A percentile compares a stretch with the other conserved stretches of the same genome.
phyloP scores from a whole-genome alignment of 73 alveolate genomes.

The Paramecium biaurelia region DNA sequence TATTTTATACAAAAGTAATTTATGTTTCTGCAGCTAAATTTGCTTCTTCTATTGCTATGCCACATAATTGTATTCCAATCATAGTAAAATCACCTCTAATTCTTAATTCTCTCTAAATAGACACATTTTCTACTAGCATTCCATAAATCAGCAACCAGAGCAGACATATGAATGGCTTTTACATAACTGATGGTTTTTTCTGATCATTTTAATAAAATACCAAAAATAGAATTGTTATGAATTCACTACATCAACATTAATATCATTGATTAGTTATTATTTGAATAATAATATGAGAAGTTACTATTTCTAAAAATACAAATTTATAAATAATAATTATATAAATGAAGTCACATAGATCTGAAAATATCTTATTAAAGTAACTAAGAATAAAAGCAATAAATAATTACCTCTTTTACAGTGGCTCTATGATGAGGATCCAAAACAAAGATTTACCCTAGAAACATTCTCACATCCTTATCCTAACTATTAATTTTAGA shows the following conservation, averaged over 20 bases:
- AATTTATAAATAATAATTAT: background rate
- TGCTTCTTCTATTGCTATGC: background rate
- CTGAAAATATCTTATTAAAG: background rate
- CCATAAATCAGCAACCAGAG: slow-evolving; percentile 52
- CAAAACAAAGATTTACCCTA: background rate
- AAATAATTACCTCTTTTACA: slow-evolving; percentile 30
- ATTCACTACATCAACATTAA: slow-evolving; percentile 15
- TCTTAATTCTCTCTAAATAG: background rate
- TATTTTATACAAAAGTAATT: no score
- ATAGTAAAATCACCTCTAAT: slow-evolving; percentile 34
- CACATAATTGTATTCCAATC: slow-evolving; percentile 13
- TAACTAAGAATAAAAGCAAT: background rate
- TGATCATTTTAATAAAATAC: slow-evolving; percentile 41
- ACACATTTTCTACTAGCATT: slow-evolving; percentile 39
- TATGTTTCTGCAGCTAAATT: background rate
- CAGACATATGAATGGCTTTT: slow-evolving; percentile 58
- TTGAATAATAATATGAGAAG: background rate
- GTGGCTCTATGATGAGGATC: slow-evolving; percentile 42
- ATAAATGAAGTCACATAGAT: background rate
- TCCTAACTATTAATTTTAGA: background rate
- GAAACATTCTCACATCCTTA: background rate
- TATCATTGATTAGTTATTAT: background rate
- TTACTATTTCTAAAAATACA: background rate
- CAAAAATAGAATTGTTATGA: background rate
- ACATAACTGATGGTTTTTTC: slow-evolving; percentile 45